Evolutionary conservation across 2,329 filamentous ascomycete genomes (phyloP).

Genomic region (Furcasterigmium furcatum): DNA sequence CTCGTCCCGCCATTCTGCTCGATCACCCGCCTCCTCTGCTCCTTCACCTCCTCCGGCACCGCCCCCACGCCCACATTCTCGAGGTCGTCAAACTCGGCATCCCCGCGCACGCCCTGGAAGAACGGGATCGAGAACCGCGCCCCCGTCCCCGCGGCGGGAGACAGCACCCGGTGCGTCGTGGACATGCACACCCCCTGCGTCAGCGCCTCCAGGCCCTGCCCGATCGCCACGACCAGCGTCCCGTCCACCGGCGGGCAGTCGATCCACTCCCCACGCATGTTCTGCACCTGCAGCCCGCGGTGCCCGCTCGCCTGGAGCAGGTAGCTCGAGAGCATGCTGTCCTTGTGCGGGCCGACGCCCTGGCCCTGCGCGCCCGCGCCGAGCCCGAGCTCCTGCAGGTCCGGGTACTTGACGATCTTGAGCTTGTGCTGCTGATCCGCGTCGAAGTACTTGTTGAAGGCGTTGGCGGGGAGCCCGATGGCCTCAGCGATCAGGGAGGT

Average conservation of each 20-base stretch:
- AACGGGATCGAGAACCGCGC: slow-evolving; percentile 80
- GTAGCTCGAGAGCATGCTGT: slow-evolving; percentile 80
- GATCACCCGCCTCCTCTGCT: slow-evolving; percentile 57
- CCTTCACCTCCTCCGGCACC: slow-evolving; percentile 60
- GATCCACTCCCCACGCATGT: slow-evolving; percentile 74
- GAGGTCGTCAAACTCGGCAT: slow-evolving; percentile 76
- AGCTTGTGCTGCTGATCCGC: slow-evolving; percentile 76
- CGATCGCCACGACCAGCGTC: slow-evolving; percentile 83
- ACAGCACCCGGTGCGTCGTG: slow-evolving; percentile 82
- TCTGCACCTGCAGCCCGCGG: slow-evolving; percentile 78
- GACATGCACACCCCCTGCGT: slow-evolving; percentile 78
- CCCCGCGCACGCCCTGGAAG: slow-evolving; percentile 81
- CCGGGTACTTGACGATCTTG: slow-evolving; percentile 86
- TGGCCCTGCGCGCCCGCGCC: slow-evolving; percentile 42
- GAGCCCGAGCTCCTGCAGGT: slow-evolving; percentile 56
- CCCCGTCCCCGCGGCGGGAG: slow-evolving; percentile 65
- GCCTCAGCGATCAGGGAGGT: slow-evolving; percentile 80
- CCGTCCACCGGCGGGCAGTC: slow-evolving; percentile 73
- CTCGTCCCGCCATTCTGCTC: slow-evolving; percentile 51
- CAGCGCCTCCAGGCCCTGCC: slow-evolving; percentile 81
- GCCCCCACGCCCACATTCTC: slow-evolving; percentile 53
- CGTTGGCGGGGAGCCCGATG: slow-evolving; percentile 64
- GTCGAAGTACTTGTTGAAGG: slow-evolving; percentile 80
- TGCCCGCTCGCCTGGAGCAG: slow-evolving; percentile 78
- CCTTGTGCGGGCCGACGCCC: slow-evolving; percentile 77